phyloP scores from a whole-genome alignment of 306 rosid genomes.

The Sicyos baderoa region DNA sequence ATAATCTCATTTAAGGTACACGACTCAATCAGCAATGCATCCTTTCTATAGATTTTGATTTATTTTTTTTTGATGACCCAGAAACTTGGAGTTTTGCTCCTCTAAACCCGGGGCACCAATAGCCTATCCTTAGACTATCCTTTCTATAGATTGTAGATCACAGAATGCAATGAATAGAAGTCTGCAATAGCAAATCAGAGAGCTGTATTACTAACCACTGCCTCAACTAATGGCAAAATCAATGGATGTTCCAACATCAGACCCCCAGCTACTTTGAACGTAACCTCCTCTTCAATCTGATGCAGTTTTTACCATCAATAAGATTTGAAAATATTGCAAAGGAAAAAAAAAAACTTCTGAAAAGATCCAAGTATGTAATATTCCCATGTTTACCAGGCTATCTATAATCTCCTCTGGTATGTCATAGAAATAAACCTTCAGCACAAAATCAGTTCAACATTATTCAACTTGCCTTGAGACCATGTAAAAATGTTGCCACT shows the following conservation, averaged over 20 bases:
- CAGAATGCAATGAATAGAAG: neutral
- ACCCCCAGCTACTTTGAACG: constrained; percentile 80
- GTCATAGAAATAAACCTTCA: constrained; percentile 72
- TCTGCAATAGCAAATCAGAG: constrained; percentile 1
- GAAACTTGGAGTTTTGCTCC: no score
- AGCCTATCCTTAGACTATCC: neutral
- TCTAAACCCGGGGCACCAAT: no score
- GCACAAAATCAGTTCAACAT: neutral
- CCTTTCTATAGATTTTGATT: no score
- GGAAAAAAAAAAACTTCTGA: constrained; percentile 14
- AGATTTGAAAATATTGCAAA: constrained; percentile 19
- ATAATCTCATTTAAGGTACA: neutral
- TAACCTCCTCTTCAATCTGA: constrained; percentile 71
- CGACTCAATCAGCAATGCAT: neutral
- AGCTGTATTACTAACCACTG: constrained; percentile 53
- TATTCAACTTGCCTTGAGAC: neutral
- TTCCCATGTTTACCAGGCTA: constrained; percentile 45
- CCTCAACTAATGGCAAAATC: constrained; percentile 71
- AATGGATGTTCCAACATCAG: constrained; percentile 91
- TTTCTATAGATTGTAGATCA: neutral
- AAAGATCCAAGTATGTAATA: constrained; percentile 12
- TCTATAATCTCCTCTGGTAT: constrained; percentile 78
- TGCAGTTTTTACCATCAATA: constrained; percentile 37
- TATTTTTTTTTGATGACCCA: no score
- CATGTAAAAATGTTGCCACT: neutral